A percentile compares a stretch with the other conserved stretches of the same genome.
Conservation (phyloP, 257 asterid species). For the Scutellaria baicalensis region DNA sequence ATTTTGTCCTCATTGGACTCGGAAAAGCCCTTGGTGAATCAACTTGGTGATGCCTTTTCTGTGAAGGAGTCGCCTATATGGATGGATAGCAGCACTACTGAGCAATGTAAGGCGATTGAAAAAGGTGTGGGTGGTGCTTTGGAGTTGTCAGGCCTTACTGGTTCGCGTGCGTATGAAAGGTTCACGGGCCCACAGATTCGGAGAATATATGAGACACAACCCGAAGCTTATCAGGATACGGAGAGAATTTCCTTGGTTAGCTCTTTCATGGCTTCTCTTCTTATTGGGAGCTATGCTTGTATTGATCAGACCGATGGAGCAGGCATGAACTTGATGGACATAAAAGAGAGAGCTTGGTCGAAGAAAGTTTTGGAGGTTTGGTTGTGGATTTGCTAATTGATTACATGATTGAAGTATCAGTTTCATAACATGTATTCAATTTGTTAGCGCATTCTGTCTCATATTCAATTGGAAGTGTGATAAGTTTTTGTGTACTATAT, state of each 20-base stretch:
- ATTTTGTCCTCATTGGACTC: constrained; percentile 57
- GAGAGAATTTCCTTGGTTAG: constrained; percentile 90
- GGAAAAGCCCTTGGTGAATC: constrained; percentile 40
- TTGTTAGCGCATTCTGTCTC: background rate
- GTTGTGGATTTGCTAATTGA: background rate
- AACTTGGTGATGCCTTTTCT: constrained; percentile 64
- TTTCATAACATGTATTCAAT: background rate
- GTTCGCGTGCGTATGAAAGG: constrained; percentile 86
- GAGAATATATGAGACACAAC: constrained; percentile 58
- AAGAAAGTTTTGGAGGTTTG: constrained; percentile 58
- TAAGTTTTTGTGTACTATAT: background rate
- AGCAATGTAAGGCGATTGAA: constrained; percentile 77
- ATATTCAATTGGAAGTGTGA: background rate
- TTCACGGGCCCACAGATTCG: constrained; percentile 91
- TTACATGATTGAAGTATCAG: background rate
- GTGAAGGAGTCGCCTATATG: constrained; percentile 82
- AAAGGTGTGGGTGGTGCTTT: constrained; percentile 78
- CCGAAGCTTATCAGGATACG: constrained; percentile 55
- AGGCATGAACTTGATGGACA: constrained; percentile 96
- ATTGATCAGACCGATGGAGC: constrained; percentile 98
- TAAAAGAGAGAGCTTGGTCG: constrained; percentile 76
- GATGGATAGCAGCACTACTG: constrained; percentile 92
- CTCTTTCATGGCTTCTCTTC: constrained; percentile 93
- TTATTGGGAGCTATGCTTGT: constrained; percentile 67
- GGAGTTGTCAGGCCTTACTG: constrained; percentile 75